Conservation (phyloP, 805 yeast genomes). For the Spathaspora hagerdaliae region DNA sequence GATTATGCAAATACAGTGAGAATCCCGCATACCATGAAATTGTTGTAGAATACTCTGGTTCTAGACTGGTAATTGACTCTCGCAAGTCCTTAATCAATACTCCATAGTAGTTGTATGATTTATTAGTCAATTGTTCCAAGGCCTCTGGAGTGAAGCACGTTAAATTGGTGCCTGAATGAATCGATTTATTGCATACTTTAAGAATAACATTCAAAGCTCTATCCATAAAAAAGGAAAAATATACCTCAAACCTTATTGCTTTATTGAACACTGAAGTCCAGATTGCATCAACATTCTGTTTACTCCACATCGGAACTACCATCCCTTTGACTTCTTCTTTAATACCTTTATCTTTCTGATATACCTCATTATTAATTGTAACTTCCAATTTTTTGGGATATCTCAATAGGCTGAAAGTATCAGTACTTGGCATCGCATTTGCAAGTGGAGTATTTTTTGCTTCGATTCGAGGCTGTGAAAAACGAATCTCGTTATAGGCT, state of each 20-base stretch:
- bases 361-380: neutral
- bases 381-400: neutral
- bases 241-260: constrained; percentile 23
- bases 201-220: constrained; percentile 26
- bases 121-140: constrained; percentile 24
- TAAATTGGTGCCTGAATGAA: constrained; percentile 6
- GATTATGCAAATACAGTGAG: constrained; percentile 29
- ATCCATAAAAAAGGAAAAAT: constrained; percentile 35
- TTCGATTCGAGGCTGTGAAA: neutral
- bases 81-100: constrained; percentile 30
- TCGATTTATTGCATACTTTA: constrained; percentile 7
- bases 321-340: neutral
- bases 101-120: constrained; percentile 32
- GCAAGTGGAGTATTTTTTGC: constrained; percentile 3
- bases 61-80: constrained; percentile 24
- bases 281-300: constrained; percentile 15
- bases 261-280: constrained; percentile 31
- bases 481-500: neutral
- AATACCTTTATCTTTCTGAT: constrained; percentile 1
- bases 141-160: constrained; percentile 26
- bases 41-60: constrained; percentile 33
- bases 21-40: constrained; percentile 35
- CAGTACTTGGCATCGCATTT: neutral
- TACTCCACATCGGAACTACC: constrained; percentile 23
- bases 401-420: neutral